Percentiles rank a stretch among this genome's conserved stretches.
Conservation (phyloP, 352 stramenopile genomes). For the Phytopythium kandeliae region DNA sequence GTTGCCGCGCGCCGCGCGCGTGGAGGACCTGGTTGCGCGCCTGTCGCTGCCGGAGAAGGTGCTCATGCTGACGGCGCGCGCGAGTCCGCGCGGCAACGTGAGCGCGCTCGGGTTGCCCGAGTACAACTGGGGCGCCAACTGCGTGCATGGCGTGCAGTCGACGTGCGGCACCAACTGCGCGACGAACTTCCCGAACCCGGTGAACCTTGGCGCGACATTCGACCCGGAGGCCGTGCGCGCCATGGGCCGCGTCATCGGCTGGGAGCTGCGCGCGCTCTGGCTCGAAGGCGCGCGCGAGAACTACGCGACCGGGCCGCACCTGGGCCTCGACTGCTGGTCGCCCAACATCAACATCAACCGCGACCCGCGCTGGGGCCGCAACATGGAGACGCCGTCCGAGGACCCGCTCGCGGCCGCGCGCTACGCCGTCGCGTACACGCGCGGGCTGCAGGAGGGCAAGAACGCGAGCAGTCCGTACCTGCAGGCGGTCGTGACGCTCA, state of each 20-base stretch:
- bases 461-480: slow-evolving; percentile 46
- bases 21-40: slow-evolving; percentile 69
- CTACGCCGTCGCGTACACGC: slow-evolving; percentile 90
- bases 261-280: slow-evolving; percentile 74
- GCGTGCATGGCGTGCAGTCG: slow-evolving; percentile 88
- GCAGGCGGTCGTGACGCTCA: slow-evolving; percentile 88
- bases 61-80: slow-evolving; percentile 61
- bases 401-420: slow-evolving; percentile 88
- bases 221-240: slow-evolving; percentile 67
- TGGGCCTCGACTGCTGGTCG: slow-evolving; percentile 91
- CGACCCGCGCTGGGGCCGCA: slow-evolving; percentile 92
- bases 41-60: slow-evolving; percentile 71
- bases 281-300: slow-evolving; percentile 73
- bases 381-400: slow-evolving; percentile 92
- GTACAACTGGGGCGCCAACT: slow-evolving; percentile 94
- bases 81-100: slow-evolving; percentile 68
- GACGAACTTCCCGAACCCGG: slow-evolving; percentile 90
- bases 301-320: slow-evolving; percentile 45
- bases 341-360: slow-evolving; percentile 95
- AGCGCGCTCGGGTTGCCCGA: slow-evolving; percentile 74
- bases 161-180: slow-evolving; percentile 71
- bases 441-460: slow-evolving; percentile 79
- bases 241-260: slow-evolving; percentile 88
- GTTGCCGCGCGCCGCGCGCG: slow-evolving; percentile 45
- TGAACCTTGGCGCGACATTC: slow-evolving; percentile 87